Evolutionary conservation across 371 early-diverging fungal genomes (phyloP), one percentile per base, ranked within the genome.

Genomic region (Chytridium lagenaria): DNA sequence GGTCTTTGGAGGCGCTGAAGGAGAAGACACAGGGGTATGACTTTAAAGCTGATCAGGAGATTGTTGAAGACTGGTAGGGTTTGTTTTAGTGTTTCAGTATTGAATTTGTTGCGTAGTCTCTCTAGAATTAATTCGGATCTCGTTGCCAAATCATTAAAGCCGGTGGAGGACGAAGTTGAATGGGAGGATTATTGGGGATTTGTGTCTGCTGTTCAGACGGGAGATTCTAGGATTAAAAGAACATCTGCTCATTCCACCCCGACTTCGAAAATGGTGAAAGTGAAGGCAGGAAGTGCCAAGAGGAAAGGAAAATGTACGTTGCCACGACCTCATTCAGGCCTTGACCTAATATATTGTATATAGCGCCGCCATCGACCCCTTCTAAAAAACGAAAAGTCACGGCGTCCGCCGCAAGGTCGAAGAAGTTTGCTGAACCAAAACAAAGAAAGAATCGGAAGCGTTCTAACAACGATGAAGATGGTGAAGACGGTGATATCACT

Each of bases 151-250:
- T 72, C 57, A n/a, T 52, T 77, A 64, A 77, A 72, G 67, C 79
- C 81, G 2, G 55, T 23, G 33, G 81, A 81, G 36, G 50, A 66
- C 50, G 77, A 75, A 2, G 50, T 1, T 10, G 69, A 71, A 19
- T 81, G 81, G 81, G 51, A 57, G 0, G 73, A 69, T 10, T 81
- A 77, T 70, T 81, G 75, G 77, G 37, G 44, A 26, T 81, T 81
- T 70, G 72, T 73, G 10, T 67, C 67, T 28, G 71, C 77, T 1
- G 37, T 81, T n/a, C 66, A 81, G 63, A 78, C 78, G 50, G 81
- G 74, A 19, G 76, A 78, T 67, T 44, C 79, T 12, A 74, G 67
- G 39, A 33, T 61, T 22, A 70, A 70, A 55, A 67, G 39, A 39
- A 19, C n/a, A 39, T 28, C 39, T 36, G 30, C 23, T 26, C 59